Evolutionary conservation across 805 yeast genomes (phyloP), one percentile per base, ranked within the genome.

Genomic region (Hanseniaspora nectarophila): DNA sequence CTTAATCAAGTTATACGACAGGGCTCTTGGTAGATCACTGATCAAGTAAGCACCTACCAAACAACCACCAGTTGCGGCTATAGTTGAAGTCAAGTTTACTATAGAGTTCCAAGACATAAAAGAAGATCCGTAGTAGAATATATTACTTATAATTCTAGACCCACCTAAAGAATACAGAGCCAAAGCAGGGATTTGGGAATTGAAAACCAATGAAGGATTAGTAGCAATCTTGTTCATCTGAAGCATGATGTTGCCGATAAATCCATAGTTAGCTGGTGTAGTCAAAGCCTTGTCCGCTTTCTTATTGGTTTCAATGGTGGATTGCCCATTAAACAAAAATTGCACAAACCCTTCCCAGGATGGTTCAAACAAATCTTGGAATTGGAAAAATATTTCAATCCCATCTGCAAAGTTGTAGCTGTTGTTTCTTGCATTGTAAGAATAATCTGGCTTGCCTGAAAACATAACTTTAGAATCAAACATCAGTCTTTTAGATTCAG

Each of bases 1-100:
- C 45, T 74, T 71, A 0, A 92, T 87, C 54, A 87, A 74, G 54
- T 88, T 88, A 57, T 87, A 72, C 18, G 95, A 94, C 59, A 86
- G 78, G 0, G 97, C 95, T 59, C 82, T 77, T 2, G 97, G 97
- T 13, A 94, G 78, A 64, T 92, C 97, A 54, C 73, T 71, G 18
- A 87, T 69, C 54, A 88, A 63, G 60, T 85, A 87, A 38, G 78
- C 77, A 0, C 76, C 67, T 0, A 82, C 72, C 13, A 78, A 70
- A 1, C 78, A 73, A 5, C 77, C 68, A 0, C 75, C 73, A 8
- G 78, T 71, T 2, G 79, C 57, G 0, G 74, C 54, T 0, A 78
- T 44, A 0, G 94, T 89, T 0, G 76, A 63, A 0, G 76, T 72
- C n/a, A 82, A 62, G 42, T 70, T 71, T 54, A 68, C 72, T 24